A percentile compares a stretch with the other conserved stretches of the same genome.
Conservation (phyloP, 2,329 filamentous ascomycete genomes). For the Arthrobotrys sinensis region DNA sequence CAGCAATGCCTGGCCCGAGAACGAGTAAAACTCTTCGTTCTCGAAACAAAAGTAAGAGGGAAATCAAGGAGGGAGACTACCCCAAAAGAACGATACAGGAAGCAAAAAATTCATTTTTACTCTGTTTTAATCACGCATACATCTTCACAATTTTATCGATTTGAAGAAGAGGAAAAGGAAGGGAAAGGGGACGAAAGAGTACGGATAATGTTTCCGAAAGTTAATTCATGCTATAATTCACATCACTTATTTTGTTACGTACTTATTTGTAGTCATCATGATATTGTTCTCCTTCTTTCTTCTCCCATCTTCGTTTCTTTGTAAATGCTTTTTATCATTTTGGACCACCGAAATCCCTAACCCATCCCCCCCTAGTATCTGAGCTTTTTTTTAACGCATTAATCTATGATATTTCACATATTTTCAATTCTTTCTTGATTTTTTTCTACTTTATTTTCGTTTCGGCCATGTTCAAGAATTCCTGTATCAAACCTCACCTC, state of each 20-base stretch:
- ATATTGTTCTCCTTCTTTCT: constrained; percentile 16
- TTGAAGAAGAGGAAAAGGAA: constrained; percentile 39
- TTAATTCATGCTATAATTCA: constrained; percentile 59
- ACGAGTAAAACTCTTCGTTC: constrained; percentile 44
- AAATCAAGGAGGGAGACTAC: constrained; percentile 13
- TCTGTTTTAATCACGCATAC: constrained; percentile 44
- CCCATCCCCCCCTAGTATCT: constrained; percentile 38
- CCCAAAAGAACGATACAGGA: constrained; percentile 57
- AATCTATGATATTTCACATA: constrained; percentile 44
- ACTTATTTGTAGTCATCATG: constrained; percentile 59
- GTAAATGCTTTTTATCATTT: constrained; percentile 56
- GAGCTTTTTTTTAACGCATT: constrained; percentile 35
- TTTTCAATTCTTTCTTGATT: not conserved
- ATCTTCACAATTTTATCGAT: constrained; percentile 28
- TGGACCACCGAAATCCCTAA: constrained; percentile 11
- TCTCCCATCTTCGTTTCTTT: constrained; percentile 57
- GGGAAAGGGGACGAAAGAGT: constrained; percentile 37
- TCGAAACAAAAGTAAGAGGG: constrained; percentile 22
- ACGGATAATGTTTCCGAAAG: constrained; percentile 52
- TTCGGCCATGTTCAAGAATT: constrained; percentile 24
- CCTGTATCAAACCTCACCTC: constrained; percentile 26
- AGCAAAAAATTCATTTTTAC: constrained; percentile 30
- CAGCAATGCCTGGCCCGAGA: constrained; percentile 55
- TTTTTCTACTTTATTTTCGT: constrained; percentile 10
- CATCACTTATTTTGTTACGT: constrained; percentile 42